phyloP scores from a whole-genome alignment of 2,329 filamentous ascomycete genomes.

The Aureobasidium melanogenum region DNA sequence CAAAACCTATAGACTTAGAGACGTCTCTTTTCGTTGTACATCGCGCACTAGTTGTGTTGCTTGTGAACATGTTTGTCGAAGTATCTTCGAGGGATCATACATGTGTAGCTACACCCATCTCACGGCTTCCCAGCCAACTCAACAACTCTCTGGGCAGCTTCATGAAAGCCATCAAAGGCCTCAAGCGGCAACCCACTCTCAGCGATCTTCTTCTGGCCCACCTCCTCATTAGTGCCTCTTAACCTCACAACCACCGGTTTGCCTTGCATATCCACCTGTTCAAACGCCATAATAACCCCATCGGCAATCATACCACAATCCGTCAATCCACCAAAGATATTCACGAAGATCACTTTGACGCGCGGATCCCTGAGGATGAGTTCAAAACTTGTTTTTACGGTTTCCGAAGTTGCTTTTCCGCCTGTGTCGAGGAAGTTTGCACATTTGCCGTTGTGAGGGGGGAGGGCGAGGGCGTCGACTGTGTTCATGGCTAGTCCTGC shows the following conservation, averaged over 20 bases:
- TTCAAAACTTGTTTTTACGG: conserved; percentile 67
- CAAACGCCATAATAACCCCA: conserved; percentile 64
- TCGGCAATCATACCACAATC: conserved; percentile 74
- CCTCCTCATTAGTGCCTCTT: conserved; percentile 63
- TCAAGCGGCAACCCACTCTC: conserved; percentile 59
- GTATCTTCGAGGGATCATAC: background rate
- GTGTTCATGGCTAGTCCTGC: conserved; percentile 90
- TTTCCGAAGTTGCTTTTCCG: conserved; percentile 75
- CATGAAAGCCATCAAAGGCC: conserved; percentile 67
- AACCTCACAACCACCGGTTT: conserved; percentile 69
- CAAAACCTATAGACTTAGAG: too few relatives aligned
- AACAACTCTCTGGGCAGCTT: conserved; percentile 60
- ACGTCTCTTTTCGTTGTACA: background rate
- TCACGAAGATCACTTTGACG: conserved; percentile 64
- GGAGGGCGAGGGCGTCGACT: conserved; percentile 62
- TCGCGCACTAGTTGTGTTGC: background rate
- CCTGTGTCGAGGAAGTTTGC: conserved; percentile 87
- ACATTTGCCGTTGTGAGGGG: conserved; percentile 52
- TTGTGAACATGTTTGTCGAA: background rate
- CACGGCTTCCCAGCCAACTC: conserved; percentile 38
- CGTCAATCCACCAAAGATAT: conserved; percentile 63
- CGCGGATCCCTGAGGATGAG: conserved; percentile 62
- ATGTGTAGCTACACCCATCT: background rate
- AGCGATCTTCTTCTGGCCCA: conserved; percentile 59
- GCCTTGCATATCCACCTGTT: conserved; percentile 48